phyloP scores from a whole-genome alignment of 306 rosid species.

The Trifolium fragiferum region DNA sequence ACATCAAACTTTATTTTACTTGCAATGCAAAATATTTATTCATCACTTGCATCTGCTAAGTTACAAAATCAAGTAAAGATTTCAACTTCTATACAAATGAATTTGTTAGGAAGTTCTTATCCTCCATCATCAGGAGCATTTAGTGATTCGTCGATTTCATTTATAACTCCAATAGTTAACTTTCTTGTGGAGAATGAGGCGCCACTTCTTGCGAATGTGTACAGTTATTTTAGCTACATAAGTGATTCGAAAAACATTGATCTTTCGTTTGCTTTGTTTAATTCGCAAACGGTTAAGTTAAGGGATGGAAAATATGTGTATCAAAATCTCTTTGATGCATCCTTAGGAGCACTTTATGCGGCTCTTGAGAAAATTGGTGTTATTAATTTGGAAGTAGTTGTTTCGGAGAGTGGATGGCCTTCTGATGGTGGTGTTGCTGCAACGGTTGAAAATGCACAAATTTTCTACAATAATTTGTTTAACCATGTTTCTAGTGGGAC shows the following conservation, averaged over 20 bases:
- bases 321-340: slow-evolving; percentile 50
- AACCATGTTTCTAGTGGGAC: not conserved
- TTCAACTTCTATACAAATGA: slow-evolving; percentile 51
- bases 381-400: slow-evolving; percentile 46
- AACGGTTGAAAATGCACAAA: not conserved
- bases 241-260: not conserved
- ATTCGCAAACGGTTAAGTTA: not conserved
- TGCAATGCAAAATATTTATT: slow-evolving; percentile 47
- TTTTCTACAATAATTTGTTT: not conserved
- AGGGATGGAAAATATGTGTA: not conserved
- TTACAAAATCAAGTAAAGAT: slow-evolving; percentile 54
- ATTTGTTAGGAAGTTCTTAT: slow-evolving; percentile 37
- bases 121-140: slow-evolving; percentile 57
- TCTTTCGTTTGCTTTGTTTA: not conserved
- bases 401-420: slow-evolving; percentile 11
- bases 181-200: slow-evolving; percentile 48
- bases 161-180: slow-evolving; percentile 46
- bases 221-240: not conserved
- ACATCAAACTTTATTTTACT: slow-evolving; percentile 23
- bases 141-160: slow-evolving; percentile 24
- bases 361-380: slow-evolving; percentile 62
- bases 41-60: slow-evolving; percentile 39
- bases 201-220: slow-evolving; percentile 67
- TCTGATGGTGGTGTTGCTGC: not conserved
- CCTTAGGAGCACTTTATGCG: slow-evolving; percentile 50